Conservation (phyloP, 208 protist species). For the Trypanosoma rangeli region DNA sequence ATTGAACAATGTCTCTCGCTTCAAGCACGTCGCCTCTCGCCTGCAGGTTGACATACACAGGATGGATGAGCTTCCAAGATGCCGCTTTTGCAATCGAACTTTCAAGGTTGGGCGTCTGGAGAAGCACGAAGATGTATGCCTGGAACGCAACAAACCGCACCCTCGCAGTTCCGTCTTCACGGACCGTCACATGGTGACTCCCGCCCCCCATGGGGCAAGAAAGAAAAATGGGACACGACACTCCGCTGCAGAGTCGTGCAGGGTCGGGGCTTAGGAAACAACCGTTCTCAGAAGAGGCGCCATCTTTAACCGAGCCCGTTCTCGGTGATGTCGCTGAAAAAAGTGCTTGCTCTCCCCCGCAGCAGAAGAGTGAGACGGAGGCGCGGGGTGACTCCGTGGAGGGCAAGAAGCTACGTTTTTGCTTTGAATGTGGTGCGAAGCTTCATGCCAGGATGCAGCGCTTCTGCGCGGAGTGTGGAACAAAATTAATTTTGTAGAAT, state of each 20-base stretch:
- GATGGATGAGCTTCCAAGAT: slow-evolving; percentile 40
- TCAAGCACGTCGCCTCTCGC: slow-evolving; percentile 77
- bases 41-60: slow-evolving; percentile 45
- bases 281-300: background rate
- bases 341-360: background rate
- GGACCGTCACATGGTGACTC: background rate
- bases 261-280: background rate
- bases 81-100: slow-evolving; percentile 69
- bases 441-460: slow-evolving; percentile 27
- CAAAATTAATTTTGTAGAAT: slow-evolving; percentile 33
- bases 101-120: slow-evolving; percentile 71
- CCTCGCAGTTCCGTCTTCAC: background rate
- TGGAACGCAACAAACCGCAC: slow-evolving; percentile 58
- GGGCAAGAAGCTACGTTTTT: slow-evolving; percentile 35
- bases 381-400: background rate
- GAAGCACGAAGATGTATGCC: slow-evolving; percentile 84
- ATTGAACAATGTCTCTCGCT: slow-evolving; percentile 79
- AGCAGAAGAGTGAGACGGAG: background rate
- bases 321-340: slow-evolving; percentile 1
- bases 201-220: background rate
- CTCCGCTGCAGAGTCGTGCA: background rate
- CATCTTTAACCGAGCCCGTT: slow-evolving; percentile 1
- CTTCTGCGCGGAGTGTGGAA: slow-evolving; percentile 71
- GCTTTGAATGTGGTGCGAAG: slow-evolving; percentile 63
- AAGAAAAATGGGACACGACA: background rate